Evolutionary conservation across 2,329 filamentous ascomycete genomes (phyloP), one percentile per base, ranked within the genome.

Genomic region (Colletotrichum australisinense): DNA sequence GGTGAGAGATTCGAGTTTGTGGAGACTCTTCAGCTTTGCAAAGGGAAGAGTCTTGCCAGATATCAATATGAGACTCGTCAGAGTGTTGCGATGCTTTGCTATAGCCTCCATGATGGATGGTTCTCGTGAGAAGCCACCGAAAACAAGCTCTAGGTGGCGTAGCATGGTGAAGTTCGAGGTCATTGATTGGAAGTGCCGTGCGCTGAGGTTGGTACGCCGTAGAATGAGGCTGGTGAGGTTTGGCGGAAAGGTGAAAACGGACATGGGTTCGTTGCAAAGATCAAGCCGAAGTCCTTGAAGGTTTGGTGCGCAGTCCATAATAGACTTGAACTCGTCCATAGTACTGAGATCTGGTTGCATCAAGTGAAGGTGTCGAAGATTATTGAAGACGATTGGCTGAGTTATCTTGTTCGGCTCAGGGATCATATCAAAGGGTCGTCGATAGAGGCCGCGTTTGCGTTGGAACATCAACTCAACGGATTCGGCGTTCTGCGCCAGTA

Each of bases 31-130:
- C n/a, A 72, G 30, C 9, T 58, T 65, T 38, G 52, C 38, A 26
- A 58, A 60, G 35, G 38, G 8, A 5, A 49, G 16, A 22, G 0
- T 11, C n/a, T 22, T 49, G 42, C 49, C 30, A 62, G 24, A 42
- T 26, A 24, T 57, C 62, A 72, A 55, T 55, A 55, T 55, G 14
- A 72, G 69, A 8, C 69, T 67, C 22, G 35, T 68, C 8, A 72
- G n/a, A 3, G 63, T 72, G 2, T 7, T 49, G 5, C 46, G 8
- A 46, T 72, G 69, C 57, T 68, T 68, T 19, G 69, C 42, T 4
- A 68, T 38, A 7, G 69, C 49, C 11, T 12, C 5, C 0, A 72
- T 28, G 11, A 63, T 62, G 2, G n/a, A n/a, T 6, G 24, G 3
- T 2, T 62, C 56, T 22, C 49, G 35, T 11, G 63, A 49, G n/a